Base-by-base conservation (phyloP, 225 moss, liverwort and hornwort species). In the Asterella californica region DNA sequence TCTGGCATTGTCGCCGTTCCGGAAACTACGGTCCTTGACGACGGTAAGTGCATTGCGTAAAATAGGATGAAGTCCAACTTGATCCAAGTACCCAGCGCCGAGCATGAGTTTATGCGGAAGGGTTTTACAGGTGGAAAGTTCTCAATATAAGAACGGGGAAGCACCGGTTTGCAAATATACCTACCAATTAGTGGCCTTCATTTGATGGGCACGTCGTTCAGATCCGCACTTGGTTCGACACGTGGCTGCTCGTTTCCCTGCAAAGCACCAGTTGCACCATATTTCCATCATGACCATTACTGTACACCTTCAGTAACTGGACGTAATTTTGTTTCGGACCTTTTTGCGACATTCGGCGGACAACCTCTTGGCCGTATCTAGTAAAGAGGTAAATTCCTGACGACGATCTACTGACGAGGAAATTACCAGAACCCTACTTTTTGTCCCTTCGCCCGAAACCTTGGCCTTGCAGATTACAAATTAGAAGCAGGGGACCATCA, bases 121-220 rank as follows among this genome's bases (percentile, higher is more conserved):
- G n/a, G n/a, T n/a, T n/a, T n/a, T n/a, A n/a, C n/a, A n/a, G n/a
- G n/a, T n/a, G n/a, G n/a, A n/a, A n/a, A n/a, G n/a, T n/a, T n/a
- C 42, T 42, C 42, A 3, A 42, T 7, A 2, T 42, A 42, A 3
- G 42, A 42, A 42, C 7, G 42, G 42, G 4, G 7, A 42, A 42
- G 42, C 42, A 42, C 42, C 42, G 42, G 42, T 42, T 42, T 42
- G 42, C 42, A 42, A 42, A 2, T 42, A 42, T 42, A 25, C 27
- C 37, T 17, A 25, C 75, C 75, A 75, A 75, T 75, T 18, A 17
- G 32, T 10, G 25, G 33, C 18, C n/a, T 75, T 75, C 54, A 33
- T 24, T 55, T 15, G 17, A 75, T 75, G 32, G 75, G 75, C 75
- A 75, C 75, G 75, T 52, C 75, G 75, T 75, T 75, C 75, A 55